Evolutionary conservation across 169 alveolate genomes (phyloP), one percentile per base, ranked within the genome.

Genomic region (Plasmodium inui): DNA sequence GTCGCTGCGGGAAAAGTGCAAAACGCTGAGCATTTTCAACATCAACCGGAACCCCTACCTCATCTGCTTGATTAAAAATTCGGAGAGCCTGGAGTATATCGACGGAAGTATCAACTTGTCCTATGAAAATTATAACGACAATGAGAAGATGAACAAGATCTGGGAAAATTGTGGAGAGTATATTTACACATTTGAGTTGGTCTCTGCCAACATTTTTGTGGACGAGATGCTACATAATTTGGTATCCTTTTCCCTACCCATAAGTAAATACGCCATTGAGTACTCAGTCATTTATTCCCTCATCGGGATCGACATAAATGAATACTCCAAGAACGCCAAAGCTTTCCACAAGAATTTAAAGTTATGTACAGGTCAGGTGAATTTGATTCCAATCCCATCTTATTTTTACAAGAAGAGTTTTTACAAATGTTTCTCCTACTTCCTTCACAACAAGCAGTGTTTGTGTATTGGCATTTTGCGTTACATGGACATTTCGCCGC

Each of bases 131-230:
- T 86, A 95, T 67, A 93, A 95, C 50, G 93, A 92, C 76, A 88
- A 94, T 82, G 95, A 95, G 26, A 96, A 95, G 39, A 94, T 94
- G 96, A 95, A 96, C 73, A 94, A 95, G 44, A 89, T 93, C 1
- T 96, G 98, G 98, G 96, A 94, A 84, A 96, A 95, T 80, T 96
- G 94, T 91, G 97, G 97, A 8, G 98, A 96, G 81, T 96, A 95
- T 81, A 96, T 96, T 86, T 84, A 96, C 19, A 95, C 97, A 44
- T 95, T 94, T 80, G 97, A 96, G 78, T 86, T 96, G 71, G 97
- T 96, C 3, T 95, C 98, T 17, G 98, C 97, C 41, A 93, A 95
- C 44, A 95, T 95, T 8, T 96, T 96, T 91, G 97, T 96, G 26
- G 96, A 95, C 79, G 98, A 96, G 88, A 96, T 96, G 98, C 30